Percentiles rank a stretch among this genome's conserved stretches.
phyloP scores from a whole-genome alignment of 1,284 basidiomycete genomes.

The Trichosporon ovoides region DNA sequence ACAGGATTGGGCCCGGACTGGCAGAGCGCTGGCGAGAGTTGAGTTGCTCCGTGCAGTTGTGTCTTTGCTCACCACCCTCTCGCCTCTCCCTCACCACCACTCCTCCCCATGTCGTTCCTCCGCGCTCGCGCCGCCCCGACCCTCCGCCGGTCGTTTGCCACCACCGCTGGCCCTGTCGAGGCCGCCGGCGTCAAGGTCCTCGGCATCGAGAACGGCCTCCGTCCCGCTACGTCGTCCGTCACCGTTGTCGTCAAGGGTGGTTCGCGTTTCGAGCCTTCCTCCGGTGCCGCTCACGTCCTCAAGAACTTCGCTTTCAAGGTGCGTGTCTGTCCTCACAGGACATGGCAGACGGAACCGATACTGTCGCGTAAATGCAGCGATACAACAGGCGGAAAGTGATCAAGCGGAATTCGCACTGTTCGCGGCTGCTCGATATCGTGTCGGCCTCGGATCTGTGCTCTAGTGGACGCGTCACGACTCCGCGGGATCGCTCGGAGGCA shows the following conservation, averaged over 20 bases:
- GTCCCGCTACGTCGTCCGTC: slow-evolving; percentile 68
- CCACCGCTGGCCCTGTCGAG: slow-evolving; percentile 67
- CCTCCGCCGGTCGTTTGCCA: slow-evolving; percentile 22
- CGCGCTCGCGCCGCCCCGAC: slow-evolving; percentile 23
- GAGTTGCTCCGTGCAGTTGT: slow-evolving; percentile 5
- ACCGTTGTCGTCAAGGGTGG: slow-evolving; percentile 89
- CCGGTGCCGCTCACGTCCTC: slow-evolving; percentile 82
- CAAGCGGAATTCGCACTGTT: no score
- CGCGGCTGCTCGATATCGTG: no score
- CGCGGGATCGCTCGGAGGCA: no score
- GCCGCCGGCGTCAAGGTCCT: slow-evolving; percentile 75
- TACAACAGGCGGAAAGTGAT: no score
- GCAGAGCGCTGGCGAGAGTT: neutral
- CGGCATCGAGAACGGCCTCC: slow-evolving; percentile 65
- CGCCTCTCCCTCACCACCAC: slow-evolving; percentile 12
- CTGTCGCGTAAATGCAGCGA: no score
- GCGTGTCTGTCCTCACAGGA: slow-evolving; percentile 17
- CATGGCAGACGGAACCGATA: neutral
- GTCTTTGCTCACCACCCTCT: slow-evolving; percentile 9
- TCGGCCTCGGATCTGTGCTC: no score
- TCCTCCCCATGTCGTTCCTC: slow-evolving; percentile 23
- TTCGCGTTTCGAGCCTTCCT: slow-evolving; percentile 73
- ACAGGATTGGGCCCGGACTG: neutral
- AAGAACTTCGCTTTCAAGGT: slow-evolving; percentile 99
- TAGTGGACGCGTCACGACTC: no score